Evolutionary conservation across 2,329 filamentous ascomycete species (phyloP), one percentile per base, ranked within the genome.

Genomic region (Xylaria sp.): DNA sequence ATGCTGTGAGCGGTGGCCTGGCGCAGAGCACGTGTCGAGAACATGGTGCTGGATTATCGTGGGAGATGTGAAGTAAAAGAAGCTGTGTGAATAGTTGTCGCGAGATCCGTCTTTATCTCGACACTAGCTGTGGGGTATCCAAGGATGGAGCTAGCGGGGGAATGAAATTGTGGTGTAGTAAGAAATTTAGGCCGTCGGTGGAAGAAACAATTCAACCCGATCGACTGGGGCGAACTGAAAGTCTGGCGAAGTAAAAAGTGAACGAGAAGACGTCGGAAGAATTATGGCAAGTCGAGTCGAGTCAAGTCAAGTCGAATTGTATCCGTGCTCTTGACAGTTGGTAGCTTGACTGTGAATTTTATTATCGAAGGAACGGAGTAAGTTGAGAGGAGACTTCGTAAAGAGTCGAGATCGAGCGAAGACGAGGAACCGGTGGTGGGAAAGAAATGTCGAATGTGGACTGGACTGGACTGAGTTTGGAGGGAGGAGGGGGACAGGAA

Each of bases 1-100:
- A 80, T 80, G 69, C 82, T 80, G 70, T 80, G 80, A 66, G 81
- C 80, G 66, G 80, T 80, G 65, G 81, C 81, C 76, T 84, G 83
- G 68, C 83, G 83, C 58, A 86, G 78, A 64, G 75, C 76, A 70
- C 78, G 76, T 59, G 84, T 84, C 53, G 80, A 75, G 65, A 82
- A 79, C 84, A 87, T 86, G 66, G 64, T 73, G 65, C 62, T 55
- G 53, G 13, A 58, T 52, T 54, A 60, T 58, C 54, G 8, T 11
- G 59, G 58, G n/a, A 53, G 54, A 55, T 30, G 49, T 18, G 50
- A 58, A 58, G 11, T n/a, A 10, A 58, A 58, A 30, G 23, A 5
- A 30, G 23, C 23, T 55, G 2, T 4, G 48, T 19, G 34, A 13
- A 11, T 52, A 9, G 11, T 50, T n/a, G 48, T 55, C 19, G 50